Evolutionary conservation across 192 early-diverging fungal genomes (phyloP).

Genomic region (Coemansia sp.): DNA sequence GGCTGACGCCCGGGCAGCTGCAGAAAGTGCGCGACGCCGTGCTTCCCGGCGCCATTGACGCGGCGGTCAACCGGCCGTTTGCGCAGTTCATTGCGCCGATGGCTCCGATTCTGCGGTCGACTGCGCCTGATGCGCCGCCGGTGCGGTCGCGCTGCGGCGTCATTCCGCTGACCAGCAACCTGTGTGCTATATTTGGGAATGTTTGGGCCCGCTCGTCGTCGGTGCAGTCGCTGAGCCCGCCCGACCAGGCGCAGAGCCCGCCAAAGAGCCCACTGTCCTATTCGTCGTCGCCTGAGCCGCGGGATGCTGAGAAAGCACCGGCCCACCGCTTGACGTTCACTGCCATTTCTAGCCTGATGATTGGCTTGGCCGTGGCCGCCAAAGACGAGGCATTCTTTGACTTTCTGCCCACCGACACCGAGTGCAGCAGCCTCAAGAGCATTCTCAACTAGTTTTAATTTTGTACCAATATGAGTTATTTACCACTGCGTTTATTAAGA

Average conservation of each 20-base stretch:
- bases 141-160: neutral
- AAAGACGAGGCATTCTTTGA: conserved; percentile 38
- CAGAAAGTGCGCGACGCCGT: conserved; percentile 20
- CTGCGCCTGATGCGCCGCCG: neutral
- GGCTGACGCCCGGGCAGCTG: conserved; percentile 17
- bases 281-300: neutral
- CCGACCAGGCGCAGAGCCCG: too few species aligned
- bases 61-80: conserved; percentile 26
- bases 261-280: neutral
- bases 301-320: neutral
- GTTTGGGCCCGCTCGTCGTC: neutral
- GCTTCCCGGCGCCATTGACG: conserved; percentile 31
- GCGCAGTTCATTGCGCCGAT: conserved; percentile 19
- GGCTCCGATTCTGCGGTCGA: neutral
- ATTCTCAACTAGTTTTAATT: conserved; percentile 22
- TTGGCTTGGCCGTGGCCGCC: conserved; percentile 18
- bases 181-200: conserved; percentile 35
- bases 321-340: conserved; percentile 32
- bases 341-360: conserved; percentile 33
- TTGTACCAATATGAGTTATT: neutral
- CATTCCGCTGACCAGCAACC: conserved; percentile 41
- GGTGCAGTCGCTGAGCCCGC: too few species aligned
- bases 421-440: conserved; percentile 15
- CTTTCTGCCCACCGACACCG: conserved; percentile 10
- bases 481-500: neutral